phyloP scores from a whole-genome alignment of 2,329 filamentous ascomycete species.

The Diaporthe australafricana region DNA sequence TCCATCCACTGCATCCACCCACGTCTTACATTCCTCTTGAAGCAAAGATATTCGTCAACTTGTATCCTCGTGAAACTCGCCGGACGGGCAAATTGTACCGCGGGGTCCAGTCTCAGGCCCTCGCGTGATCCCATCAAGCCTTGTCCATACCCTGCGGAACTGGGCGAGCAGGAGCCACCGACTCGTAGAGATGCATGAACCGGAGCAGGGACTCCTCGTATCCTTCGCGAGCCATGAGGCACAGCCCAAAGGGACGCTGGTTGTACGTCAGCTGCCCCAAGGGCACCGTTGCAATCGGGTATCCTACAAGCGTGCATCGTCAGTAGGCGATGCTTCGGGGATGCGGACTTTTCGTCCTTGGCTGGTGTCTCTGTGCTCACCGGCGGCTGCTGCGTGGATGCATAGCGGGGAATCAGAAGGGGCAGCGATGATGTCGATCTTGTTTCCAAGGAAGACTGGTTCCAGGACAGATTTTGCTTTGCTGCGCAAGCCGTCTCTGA shows the following conservation, averaged over 20 bases:
- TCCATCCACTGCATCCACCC: background rate
- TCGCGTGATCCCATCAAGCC: background rate
- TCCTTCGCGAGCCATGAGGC: background rate
- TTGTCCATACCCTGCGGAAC: background rate
- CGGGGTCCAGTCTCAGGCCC: too few relatives aligned
- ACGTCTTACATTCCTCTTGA: background rate
- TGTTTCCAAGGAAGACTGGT: background rate
- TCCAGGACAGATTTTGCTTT: background rate
- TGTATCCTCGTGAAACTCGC: background rate
- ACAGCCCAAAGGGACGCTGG: background rate
- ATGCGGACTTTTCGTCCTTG: background rate
- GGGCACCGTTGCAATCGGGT: background rate
- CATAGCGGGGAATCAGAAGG: background rate
- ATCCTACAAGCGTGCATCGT: background rate
- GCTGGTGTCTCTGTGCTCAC: background rate
- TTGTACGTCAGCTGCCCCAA: background rate
- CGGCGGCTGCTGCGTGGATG: constrained; percentile 6
- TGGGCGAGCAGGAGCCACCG: background rate
- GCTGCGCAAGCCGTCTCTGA: background rate
- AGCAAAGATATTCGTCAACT: background rate
- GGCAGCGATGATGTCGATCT: background rate
- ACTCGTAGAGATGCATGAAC: constrained; percentile 12
- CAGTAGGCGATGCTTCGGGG: background rate
- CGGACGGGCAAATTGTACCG: background rate
- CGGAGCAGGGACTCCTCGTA: background rate